Base-by-base conservation (phyloP, 208 protist genomes). In the Trypanosoma theileri region DNA sequence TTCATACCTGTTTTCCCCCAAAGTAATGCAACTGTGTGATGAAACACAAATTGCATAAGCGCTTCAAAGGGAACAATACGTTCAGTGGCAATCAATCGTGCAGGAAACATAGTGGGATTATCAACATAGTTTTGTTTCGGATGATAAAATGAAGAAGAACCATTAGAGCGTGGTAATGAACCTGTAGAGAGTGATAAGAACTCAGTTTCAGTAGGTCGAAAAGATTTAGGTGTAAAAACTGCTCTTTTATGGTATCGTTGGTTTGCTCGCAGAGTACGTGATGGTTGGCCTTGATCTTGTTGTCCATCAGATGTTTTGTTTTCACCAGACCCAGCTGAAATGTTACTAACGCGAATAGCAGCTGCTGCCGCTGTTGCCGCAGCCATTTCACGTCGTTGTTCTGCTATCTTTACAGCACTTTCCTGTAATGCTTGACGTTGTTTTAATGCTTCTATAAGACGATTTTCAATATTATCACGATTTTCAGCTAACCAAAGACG, bases 41-140 rank as follows among this genome's bases (percentile, higher is more conserved):
- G 88, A 52, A 91, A 64, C 2, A 85, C 76, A 69, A 92, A 81
- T 68, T 91, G 85, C 60, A 94, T 77, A 19, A 94, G 72, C 22
- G 82, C 81, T 55, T 86, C 77, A 28, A 84, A 67, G 11, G 88
- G 85, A 22, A 93, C 73, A 24, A 59, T 48, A 26, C 78, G 77
- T 22, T 80, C 79, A 8, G 74, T 40, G 14, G 40, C 40, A 3
- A 48, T 54, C 10, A 57, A 21, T 17, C 54, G 60, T 10, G 24
- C 16, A 2, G n/a, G 11, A 22, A 41, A 10, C 1, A 13, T 3
- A 51, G 7, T 11, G 4, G 48, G 16, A 41, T 40, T 28, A n/a
- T 45, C 67, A 14, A 13, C 17, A n/a, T 45, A 19, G 4, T 9
- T 26, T n/a, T 41, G 19, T 24, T 60, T 24, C 9, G 16, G 21